Evolutionary conservation across 1,284 basidiomycete genomes (phyloP), one percentile per base, ranked within the genome.

Genomic region (Cutaneotrichosporon cyanovorans): DNA sequence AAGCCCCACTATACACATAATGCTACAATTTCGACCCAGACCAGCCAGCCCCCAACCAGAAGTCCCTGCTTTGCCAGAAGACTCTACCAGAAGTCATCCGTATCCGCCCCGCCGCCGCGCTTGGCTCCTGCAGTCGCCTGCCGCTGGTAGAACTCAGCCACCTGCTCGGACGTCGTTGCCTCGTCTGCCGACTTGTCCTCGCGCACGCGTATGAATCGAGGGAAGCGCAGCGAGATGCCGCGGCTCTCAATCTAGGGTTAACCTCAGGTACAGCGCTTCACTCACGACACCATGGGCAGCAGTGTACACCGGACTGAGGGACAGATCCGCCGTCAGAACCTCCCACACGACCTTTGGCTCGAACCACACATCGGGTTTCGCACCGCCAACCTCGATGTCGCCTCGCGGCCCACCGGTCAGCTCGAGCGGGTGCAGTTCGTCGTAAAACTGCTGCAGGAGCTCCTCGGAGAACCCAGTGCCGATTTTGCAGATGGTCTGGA

Each of bases 401-500:
- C 84, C 81, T 59, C 92, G 76, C 31, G 48, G 42, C 12, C 25
- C 25, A 4, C 42, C 38, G 15, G 28, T 22, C 33, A 78, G 68
- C 68, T 93, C 88, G 31, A 92, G 76, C 4, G 84, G 81, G 58
- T 87, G 83, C 30, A 98, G 78, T 20, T 78, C 76, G n/a, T 83
- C 79, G 68, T 87, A 85, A 62, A 93, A 88, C n/a, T 78, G 70
- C 60, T 86, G 82, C 31, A 98, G 74, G 50, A 80, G 77, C 68
- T 96, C 90, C 60, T 99, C 95, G 43, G 85, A 87, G 74, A 99
- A 98, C 0, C 95, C 95, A 0, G 95, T 99, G 3, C 95, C 95
- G 58, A 98, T 95, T 73, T 98, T 98, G 79, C 95, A 98, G 46
- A 95, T 90, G 3, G 90, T 92, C 65, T 96, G 92, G 68, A 80